phyloP scores from a whole-genome alignment of 2,329 filamentous ascomycete species.

The Knufia fluminis region DNA sequence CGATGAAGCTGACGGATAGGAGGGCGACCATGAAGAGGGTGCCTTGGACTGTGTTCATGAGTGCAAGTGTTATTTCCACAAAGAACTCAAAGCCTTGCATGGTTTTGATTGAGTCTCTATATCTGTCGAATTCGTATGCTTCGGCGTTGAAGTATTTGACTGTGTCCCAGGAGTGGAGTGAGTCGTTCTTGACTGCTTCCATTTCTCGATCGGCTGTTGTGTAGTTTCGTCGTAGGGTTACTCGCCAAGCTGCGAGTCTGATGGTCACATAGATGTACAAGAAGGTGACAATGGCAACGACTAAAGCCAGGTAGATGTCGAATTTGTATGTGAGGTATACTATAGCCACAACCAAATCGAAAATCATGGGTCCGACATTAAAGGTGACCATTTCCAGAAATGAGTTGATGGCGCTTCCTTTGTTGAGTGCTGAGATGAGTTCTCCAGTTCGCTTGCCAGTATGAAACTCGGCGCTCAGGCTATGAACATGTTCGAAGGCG shows the following conservation, averaged over 20 bases:
- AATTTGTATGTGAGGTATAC: conserved; percentile 69
- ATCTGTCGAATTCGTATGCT: conserved; percentile 66
- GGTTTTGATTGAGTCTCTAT: conserved; percentile 58
- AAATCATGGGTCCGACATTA: conserved; percentile 86
- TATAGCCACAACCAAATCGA: conserved; percentile 80
- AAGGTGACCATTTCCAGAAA: conserved; percentile 97
- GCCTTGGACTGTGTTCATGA: conserved; percentile 75
- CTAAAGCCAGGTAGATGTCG: conserved; percentile 81
- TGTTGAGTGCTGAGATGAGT: conserved; percentile 88
- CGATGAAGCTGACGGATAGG: conserved; percentile 61
- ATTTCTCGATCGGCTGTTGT: conserved; percentile 91
- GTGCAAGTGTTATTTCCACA: conserved; percentile 65
- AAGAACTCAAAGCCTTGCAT: conserved; percentile 68
- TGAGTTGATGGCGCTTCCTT: conserved; percentile 89
- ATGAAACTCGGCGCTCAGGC: conserved; percentile 90
- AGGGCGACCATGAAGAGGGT: conserved; percentile 71
- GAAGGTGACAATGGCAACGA: conserved; percentile 83
- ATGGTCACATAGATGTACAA: conserved; percentile 96
- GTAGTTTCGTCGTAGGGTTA: conserved; percentile 84
- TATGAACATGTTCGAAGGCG: conserved; percentile 94
- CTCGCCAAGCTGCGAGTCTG: conserved; percentile 86
- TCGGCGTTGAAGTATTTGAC: conserved; percentile 88
- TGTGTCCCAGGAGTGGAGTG: conserved; percentile 95
- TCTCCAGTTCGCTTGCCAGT: conserved; percentile 94
- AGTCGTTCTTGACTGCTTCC: conserved; percentile 97